Evolutionary conservation across 495 filamentous ascomycete species (phyloP), one percentile per base, ranked within the genome.

Genomic region (Lichenothelia convexa): DNA sequence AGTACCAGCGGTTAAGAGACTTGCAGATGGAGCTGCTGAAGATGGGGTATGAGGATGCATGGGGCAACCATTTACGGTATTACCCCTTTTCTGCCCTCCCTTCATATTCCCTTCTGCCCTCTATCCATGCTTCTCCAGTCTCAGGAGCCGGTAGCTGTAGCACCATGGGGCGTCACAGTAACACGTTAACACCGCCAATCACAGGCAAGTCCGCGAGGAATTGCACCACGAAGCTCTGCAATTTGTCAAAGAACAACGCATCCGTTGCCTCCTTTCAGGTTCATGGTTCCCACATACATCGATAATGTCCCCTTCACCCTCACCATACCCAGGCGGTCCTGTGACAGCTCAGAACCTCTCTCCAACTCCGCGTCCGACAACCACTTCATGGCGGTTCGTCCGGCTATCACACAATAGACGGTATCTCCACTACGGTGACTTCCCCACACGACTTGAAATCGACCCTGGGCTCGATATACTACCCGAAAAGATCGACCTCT

Each of bases 11-110:
- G 16, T 56, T 95, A 7, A 69, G 89, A 12, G 74, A 85, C 51
- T 56, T 93, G n/a, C 89, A 95, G 54, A 94, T 95, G 85, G 80
- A 93, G 45, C 63, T 93, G 3, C 58, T 95, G 5, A 82, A 93
- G 47, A 62, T 87, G 32, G 80, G 81, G 0, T 93, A 94, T 46
- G 89, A 95, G 52, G 82, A 86, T 50, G 80, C 74, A 20, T 95
- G 91, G 91, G 85, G 85, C 0, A 73, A 80, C 43, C 85, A 95
- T 55, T 63, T 97, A 17, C 44, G 49, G 55, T 58, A 48, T 1
- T 35, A 26, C 12, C 15, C 22, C 20, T 17, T 9, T 33, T 30
- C 19, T 23, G 1, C 9, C 15, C 11, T 13, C 18, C 18, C 19
- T 36, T 9, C 21, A 6, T 20, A 4, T 30, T 24, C 18, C 27